Base-by-base conservation (phyloP, 306 rosid species). In the Calophaca sinica region DNA sequence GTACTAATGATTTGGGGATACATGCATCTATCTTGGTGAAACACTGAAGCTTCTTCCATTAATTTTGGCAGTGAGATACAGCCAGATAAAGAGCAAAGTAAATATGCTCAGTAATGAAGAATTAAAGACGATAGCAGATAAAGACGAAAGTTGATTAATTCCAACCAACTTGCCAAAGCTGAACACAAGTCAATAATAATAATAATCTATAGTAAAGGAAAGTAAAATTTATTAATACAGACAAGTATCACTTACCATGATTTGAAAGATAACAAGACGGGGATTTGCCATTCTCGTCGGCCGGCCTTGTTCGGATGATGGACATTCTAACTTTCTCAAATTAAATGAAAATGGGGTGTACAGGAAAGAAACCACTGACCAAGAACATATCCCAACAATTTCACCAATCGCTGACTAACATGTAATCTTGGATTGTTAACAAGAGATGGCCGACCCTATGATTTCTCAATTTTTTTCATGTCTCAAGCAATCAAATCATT, bases 41-140 rank as follows among this genome's bases (percentile, higher is more conserved):
- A 68, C 54, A 46, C 10, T 26, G 32, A 66, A 73, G 71, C 42
- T 14, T 67, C 42, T 28, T 66, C 15, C 75, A 66, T 73, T 39
- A 50, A 59, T 48, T 67, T 68, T 51, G 79, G 72, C 59, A 54
- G 61, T 29, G 77, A 72, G 59, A 52, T 46, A 68, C 60, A 82
- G 45, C 71, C 32, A 46, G 61, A 9, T 32, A 15, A 14, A 31
- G 7, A 31, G 70, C 58, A 68, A 79, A 53, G 61, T 67, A 74
- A 53, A 59, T n/a, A 38, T 60, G 62, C 14, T 60, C 62, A 61
- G 52, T 74, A 68, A 62, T 68, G 63, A 74, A 63, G 48, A 54
- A 2, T 42, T 20, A 20, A 20, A 20, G 26, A 20, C 26, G 26
- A 11, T 9, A 46, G 69, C 36, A 67, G 73, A 54, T 57, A 46